A percentile compares a stretch with the other conserved stretches of the same genome.
phyloP scores from a whole-genome alignment of 2,329 filamentous ascomycete genomes.

The Aspergillus persii region DNA sequence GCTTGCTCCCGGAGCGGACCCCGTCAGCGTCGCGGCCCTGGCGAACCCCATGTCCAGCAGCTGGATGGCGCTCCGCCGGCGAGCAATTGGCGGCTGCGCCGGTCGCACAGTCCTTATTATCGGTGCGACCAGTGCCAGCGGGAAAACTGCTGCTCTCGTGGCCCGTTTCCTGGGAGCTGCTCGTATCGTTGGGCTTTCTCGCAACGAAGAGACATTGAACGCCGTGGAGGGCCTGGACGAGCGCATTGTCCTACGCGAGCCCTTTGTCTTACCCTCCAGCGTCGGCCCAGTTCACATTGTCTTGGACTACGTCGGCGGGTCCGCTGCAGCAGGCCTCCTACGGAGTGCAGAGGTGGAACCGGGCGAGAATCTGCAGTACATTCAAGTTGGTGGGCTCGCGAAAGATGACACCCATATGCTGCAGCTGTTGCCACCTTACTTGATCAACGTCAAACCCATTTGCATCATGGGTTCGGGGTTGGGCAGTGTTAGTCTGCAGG shows the following conservation, averaged over 20 bases:
- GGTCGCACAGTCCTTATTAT: conserved; percentile 5
- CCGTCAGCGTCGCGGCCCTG: neutral
- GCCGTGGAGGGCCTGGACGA: conserved; percentile 2
- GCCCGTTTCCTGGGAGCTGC: conserved; percentile 1
- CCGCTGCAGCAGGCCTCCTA: neutral
- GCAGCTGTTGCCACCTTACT: neutral
- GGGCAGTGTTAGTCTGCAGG: conserved; percentile 1
- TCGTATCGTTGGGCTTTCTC: conserved; percentile 1
- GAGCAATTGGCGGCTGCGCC: neutral
- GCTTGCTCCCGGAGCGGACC: neutral
- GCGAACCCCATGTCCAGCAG: neutral
- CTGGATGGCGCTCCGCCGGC: conserved; percentile 4
- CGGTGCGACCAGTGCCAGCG: conserved; percentile 3
- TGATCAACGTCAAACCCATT: conserved; percentile 5
- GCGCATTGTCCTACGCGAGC: neutral
- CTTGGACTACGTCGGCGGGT: conserved; percentile 2
- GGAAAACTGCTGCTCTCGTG: neutral
- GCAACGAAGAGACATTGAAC: neutral
- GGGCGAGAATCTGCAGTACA: conserved; percentile 2
- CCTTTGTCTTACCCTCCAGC: neutral
- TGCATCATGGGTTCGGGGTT: conserved; percentile 4
- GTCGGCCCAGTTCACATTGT: conserved; percentile 1
- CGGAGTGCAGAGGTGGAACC: neutral
- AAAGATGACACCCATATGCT: neutral
- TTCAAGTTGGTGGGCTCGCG: neutral